Base-by-base conservation (phyloP, 257 asterid species). In the Orobanche coerulescens region DNA sequence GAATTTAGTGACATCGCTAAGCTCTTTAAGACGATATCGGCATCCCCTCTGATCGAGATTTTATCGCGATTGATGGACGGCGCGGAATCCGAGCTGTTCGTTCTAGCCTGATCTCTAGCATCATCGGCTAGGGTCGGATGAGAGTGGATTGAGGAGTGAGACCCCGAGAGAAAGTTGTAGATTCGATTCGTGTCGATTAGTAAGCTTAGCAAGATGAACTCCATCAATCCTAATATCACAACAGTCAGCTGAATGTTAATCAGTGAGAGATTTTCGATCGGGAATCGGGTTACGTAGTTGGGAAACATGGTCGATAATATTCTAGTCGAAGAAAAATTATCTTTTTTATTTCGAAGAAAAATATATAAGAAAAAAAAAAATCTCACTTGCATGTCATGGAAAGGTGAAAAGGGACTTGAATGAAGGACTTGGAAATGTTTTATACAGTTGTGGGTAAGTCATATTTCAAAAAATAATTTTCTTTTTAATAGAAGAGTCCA, bases 1-100 rank as follows among this genome's bases (percentile, higher is more conserved):
- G 78, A 30, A 43, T 61, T 26, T 68, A 34, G 16, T 14, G 44
- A 66, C 70, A 85, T 18, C 15, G 88, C 88, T 8, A 88, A 64
- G 51, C 80, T 78, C 26, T 57, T 74, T 36, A 77, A 46, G 8
- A 88, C 84, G 5, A 73, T 48, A 47, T 71, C 78, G 5, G 72
- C 60, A 0, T 88, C 96, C 67, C 75, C 85, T 56, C 42, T 51
- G 62, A 61, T 24, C 22, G 80, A 13, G 24, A 79, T 68, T 4
- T 58, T 71, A 18, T 71, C 75, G n/a, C 66, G 19, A 13, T 33
- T 12, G 14, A 6, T 10, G 30, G 60, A 34, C 2, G 23, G 6
- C 36, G 56, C 33, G 3, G 15, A 20, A 20, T 47, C 71, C 30
- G 5, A 26, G 1, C 30, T 15, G 16, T 47, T 43, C 50, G 22